Percentiles rank a stretch among this genome's conserved stretches.
Conservation (phyloP, 2,329 filamentous ascomycete genomes). For the Gliomastix tumulicola region DNA sequence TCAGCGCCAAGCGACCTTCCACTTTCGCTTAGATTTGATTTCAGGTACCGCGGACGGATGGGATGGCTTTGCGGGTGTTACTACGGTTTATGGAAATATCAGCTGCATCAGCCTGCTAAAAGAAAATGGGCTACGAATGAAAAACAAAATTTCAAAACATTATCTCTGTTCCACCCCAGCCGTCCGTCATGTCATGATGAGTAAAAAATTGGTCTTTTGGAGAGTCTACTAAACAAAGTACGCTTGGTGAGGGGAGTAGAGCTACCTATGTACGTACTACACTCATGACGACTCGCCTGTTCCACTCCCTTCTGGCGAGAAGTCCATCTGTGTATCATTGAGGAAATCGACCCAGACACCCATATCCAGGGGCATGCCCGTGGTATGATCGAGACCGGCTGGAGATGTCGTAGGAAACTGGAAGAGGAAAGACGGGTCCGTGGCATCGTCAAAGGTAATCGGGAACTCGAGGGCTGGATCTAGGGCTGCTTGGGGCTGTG, state of each 20-base stretch:
- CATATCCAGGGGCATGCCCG: constrained; percentile 17
- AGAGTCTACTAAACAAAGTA: no score
- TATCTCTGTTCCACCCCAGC: no score
- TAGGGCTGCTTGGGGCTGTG: no score
- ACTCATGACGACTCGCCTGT: constrained; percentile 8
- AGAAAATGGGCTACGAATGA: constrained; percentile 39
- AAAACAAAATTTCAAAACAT: no score
- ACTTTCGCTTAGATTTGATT: constrained; percentile 89
- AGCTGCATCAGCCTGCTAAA: constrained; percentile 50
- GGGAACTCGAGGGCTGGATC: no score
- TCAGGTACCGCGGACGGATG: constrained; percentile 40
- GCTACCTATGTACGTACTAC: no score
- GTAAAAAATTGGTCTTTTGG: no score
- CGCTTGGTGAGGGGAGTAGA: no score
- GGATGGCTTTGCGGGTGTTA: constrained; percentile 55
- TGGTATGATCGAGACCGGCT: constrained; percentile 14
- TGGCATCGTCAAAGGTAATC: no score
- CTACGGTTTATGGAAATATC: constrained; percentile 54
- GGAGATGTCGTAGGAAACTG: no score
- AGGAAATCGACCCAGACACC: constrained; percentile 37
- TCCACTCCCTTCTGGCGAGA: constrained; percentile 16
- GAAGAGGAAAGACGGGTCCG: constrained; percentile 19
- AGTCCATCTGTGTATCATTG: constrained; percentile 26
- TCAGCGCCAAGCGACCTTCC: constrained; percentile 85
- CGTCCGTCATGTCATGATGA: no score